Conservation (phyloP, 208 protist species). For the Leishmania gerbilli region DNA sequence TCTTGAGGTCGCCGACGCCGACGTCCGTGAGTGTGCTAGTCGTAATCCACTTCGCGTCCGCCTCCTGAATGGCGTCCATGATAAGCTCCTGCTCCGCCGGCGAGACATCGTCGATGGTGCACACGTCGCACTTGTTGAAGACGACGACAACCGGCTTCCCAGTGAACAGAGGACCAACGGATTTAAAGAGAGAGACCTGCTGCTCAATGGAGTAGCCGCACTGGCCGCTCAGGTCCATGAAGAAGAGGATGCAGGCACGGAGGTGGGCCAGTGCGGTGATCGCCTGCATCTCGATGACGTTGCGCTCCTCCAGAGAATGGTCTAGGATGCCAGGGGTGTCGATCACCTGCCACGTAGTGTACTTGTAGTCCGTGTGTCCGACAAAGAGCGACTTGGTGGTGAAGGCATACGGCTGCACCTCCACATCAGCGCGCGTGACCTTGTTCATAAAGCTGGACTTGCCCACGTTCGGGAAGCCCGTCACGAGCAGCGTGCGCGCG, state of each 20-base stretch:
- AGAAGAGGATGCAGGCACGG: constrained; percentile 97
- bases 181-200: constrained; percentile 98
- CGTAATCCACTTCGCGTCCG: constrained; percentile 86
- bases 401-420: constrained; percentile 99
- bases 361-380: constrained; percentile 99
- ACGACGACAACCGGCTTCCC: constrained; percentile 99
- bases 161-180: constrained; percentile 98
- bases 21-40: constrained; percentile 97
- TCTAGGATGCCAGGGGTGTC: constrained; percentile 99
- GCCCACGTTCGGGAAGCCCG: constrained; percentile 99
- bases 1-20: constrained; percentile 92
- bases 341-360: constrained; percentile 99
- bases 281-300: constrained; percentile 99
- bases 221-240: constrained; percentile 99
- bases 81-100: constrained; percentile 88
- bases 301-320: constrained; percentile 99
- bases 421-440: constrained; percentile 99
- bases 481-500: constrained; percentile 97
- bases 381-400: constrained; percentile 99
- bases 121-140: constrained; percentile 99
- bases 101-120: constrained; percentile 89
- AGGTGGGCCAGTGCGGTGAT: constrained; percentile 99
- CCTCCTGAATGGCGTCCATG: constrained; percentile 82
- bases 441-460: constrained; percentile 99
- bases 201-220: constrained; percentile 98